Conservation (phyloP, 2,329 filamentous ascomycete species). For the Xylaria arbuscula region DNA sequence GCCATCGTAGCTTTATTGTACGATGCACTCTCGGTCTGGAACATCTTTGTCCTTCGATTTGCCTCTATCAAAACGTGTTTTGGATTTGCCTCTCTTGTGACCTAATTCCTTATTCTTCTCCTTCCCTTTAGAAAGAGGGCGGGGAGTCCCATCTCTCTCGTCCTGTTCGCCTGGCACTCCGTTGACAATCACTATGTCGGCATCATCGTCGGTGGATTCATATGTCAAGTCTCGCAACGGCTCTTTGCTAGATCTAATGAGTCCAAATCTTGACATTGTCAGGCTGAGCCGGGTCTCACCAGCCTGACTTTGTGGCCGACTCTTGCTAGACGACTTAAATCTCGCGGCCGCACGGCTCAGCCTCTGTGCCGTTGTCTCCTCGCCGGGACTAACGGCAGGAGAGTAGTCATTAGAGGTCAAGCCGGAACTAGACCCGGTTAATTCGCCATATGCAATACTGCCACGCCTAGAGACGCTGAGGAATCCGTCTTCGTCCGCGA, state of each 20-base stretch:
- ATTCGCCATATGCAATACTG: conserved; percentile 63
- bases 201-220: conserved; percentile 43
- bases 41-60: conserved; percentile 42
- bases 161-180: conserved; percentile 16
- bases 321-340: conserved; percentile 62
- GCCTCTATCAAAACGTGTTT: conserved; percentile 39
- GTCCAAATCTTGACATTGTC: conserved; percentile 66
- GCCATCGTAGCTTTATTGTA: conserved; percentile 37
- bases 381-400: conserved; percentile 58
- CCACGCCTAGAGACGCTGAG: conserved; percentile 56
- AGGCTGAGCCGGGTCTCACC: conserved; percentile 69
- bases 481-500: conserved; percentile 57
- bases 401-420: conserved; percentile 53
- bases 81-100: conserved; percentile 44
- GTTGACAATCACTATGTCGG: conserved; percentile 35
- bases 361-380: conserved; percentile 65
- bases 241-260: conserved; percentile 65
- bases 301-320: conserved; percentile 68
- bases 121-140: conserved; percentile 32
- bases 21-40: conserved; percentile 45
- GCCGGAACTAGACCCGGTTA: conserved; percentile 53
- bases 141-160: conserved; percentile 23
- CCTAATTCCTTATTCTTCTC: conserved; percentile 39
- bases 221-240: conserved; percentile 51
- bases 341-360: conserved; percentile 68